phyloP scores from a whole-genome alignment of 2,329 filamentous ascomycete species.

The Sporothrix dimorphospora region DNA sequence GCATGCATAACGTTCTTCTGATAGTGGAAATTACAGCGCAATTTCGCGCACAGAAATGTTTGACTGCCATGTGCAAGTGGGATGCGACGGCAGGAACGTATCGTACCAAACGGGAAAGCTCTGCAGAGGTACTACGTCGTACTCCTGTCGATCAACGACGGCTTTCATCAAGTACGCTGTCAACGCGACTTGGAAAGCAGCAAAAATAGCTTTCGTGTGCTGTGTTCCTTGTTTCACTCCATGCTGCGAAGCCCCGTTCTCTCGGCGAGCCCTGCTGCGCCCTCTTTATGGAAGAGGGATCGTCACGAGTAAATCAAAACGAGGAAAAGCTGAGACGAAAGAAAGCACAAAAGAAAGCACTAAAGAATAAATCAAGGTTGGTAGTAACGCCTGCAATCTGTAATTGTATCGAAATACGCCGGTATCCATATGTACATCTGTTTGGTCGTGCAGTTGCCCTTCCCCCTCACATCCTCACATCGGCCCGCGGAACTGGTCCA shows the following conservation, averaged over 20 bases:
- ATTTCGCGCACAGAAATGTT: slow-evolving; percentile 7
- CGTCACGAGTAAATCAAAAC: not conserved
- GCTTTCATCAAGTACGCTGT: not conserved
- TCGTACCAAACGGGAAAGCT: slow-evolving; percentile 3
- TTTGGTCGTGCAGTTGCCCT: not conserved
- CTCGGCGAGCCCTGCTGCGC: slow-evolving; percentile 14
- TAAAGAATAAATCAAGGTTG: too few relatives aligned
- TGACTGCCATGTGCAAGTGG: slow-evolving; percentile 3
- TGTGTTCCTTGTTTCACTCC: slow-evolving; percentile 6
- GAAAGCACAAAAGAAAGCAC: not conserved
- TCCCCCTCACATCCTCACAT: slow-evolving; percentile 46
- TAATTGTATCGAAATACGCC: not conserved
- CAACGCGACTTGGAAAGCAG: not conserved
- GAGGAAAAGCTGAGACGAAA: not conserved
- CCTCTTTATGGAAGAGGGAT: slow-evolving; percentile 10
- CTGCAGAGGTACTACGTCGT: too few relatives aligned
- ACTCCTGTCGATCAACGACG: slow-evolving; percentile 2
- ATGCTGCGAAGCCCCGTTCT: slow-evolving; percentile 4
- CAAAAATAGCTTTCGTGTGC: not conserved
- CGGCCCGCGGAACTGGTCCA: slow-evolving; percentile 61
- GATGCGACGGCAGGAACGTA: slow-evolving; percentile 1
- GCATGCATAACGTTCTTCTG: slow-evolving; percentile 14
- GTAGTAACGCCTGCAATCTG: not conserved
- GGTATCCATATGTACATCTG: not conserved
- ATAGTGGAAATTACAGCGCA: slow-evolving; percentile 17